Conservation (phyloP, 257 asterid species). For the Nemophila menziesii region DNA sequence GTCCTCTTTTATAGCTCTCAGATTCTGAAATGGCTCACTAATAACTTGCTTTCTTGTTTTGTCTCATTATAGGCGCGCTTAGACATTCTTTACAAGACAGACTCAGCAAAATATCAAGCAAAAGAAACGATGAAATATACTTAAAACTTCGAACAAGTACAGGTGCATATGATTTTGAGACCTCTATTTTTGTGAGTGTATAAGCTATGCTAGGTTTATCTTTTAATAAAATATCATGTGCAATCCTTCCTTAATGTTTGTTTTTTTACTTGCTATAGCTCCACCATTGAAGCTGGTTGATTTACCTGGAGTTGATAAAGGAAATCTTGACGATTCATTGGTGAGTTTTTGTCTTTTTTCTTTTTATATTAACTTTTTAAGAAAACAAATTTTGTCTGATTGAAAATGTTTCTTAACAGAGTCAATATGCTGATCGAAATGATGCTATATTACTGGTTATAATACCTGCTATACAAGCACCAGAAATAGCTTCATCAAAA, state of each 20-base stretch:
- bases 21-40: neutral
- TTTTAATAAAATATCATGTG: neutral
- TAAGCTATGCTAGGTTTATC: neutral
- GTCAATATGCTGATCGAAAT: slow-evolving; percentile 75
- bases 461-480: slow-evolving; percentile 89
- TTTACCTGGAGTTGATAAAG: slow-evolving; percentile 24
- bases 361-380: neutral
- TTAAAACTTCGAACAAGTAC: slow-evolving; percentile 94
- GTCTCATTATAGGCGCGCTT: neutral
- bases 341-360: slow-evolving; percentile 11
- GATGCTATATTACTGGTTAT: slow-evolving; percentile 89
- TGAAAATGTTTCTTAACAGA: slow-evolving; percentile 23
- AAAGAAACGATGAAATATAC: slow-evolving; percentile 83
- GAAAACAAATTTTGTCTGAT: neutral
- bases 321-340: slow-evolving; percentile 19
- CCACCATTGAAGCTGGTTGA: slow-evolving; percentile 25
- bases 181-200: slow-evolving; percentile 5
- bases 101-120: slow-evolving; percentile 75
- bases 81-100: slow-evolving; percentile 50
- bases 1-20: neutral
- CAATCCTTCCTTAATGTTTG: neutral
- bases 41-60: neutral
- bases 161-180: slow-evolving; percentile 28
- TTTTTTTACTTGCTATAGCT: slow-evolving; percentile 14
- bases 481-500: slow-evolving; percentile 86